phyloP scores from a whole-genome alignment of 768 basidiomycete species.

The Peribolospora kevripleyi region DNA sequence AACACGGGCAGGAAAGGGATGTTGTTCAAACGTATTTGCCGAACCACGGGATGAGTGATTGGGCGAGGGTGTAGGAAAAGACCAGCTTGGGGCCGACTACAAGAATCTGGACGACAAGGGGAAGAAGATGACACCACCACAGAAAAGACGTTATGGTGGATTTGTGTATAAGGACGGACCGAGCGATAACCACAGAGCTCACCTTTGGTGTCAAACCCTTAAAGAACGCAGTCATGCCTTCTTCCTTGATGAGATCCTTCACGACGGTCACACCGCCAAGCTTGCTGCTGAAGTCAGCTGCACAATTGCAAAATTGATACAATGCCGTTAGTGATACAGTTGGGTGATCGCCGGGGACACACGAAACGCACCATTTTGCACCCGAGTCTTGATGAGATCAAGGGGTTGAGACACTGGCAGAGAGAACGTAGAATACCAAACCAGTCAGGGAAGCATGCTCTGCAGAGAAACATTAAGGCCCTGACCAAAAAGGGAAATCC shows the following conservation, averaged over 20 bases:
- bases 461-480: not conserved
- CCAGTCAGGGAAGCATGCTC: not conserved
- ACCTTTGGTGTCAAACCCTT: conserved; percentile 96
- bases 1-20: no score
- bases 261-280: conserved; percentile 47
- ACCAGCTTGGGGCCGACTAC: conserved; percentile 95
- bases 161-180: not conserved
- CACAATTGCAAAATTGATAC: conserved; percentile 29
- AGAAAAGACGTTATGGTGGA: not conserved
- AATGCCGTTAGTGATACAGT: not conserved
- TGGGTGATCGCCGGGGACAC: not conserved
- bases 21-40: conserved; percentile 43
- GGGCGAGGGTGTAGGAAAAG: conserved; percentile 92
- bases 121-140: not conserved
- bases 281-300: conserved; percentile 11
- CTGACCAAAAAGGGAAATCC: no score
- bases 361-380: not conserved
- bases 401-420: conserved; percentile 48
- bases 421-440: conserved; percentile 35
- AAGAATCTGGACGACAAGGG: conserved; percentile 34
- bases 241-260: conserved; percentile 61
- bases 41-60: conserved; percentile 81
- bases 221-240: conserved; percentile 67
- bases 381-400: conserved; percentile 61
- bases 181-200: conserved; percentile 4